Conservation (phyloP, 441 rosid genomes). For the Capsella rubella region DNA sequence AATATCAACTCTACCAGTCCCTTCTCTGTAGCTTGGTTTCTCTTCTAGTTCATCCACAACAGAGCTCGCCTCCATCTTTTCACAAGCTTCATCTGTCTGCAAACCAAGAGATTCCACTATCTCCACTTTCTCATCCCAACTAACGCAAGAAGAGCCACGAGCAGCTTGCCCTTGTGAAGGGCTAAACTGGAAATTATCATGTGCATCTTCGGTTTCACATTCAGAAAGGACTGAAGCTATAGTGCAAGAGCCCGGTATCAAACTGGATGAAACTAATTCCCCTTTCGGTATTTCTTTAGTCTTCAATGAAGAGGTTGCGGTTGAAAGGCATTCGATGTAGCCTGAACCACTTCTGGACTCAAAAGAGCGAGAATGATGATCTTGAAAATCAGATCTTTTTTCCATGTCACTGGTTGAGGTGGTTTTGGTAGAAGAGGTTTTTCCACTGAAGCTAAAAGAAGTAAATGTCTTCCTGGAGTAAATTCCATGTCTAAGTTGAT, state of each 20-base stretch:
- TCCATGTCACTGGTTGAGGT: slow-evolving; percentile 64
- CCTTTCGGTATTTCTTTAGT: slow-evolving; percentile 56
- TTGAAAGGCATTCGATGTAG: slow-evolving; percentile 57
- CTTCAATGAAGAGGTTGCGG: slow-evolving; percentile 52
- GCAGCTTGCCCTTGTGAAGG: slow-evolving; percentile 52
- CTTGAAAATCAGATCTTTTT: slow-evolving; percentile 60
- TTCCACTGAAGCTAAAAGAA: slow-evolving; percentile 57
- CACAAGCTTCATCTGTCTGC: slow-evolving; percentile 40
- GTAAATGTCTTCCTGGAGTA: slow-evolving; percentile 63
- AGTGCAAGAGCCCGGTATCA: slow-evolving; percentile 50
- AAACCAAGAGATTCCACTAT: slow-evolving; percentile 55
- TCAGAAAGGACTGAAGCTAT: slow-evolving; percentile 54
- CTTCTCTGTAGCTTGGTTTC: slow-evolving; percentile 35
- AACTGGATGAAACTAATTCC: slow-evolving; percentile 51
- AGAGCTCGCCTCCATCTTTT: slow-evolving; percentile 41
- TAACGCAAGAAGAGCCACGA: slow-evolving; percentile 59
- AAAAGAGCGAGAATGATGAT: slow-evolving; percentile 58
- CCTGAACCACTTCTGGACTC: slow-evolving; percentile 75
- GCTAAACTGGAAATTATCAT: slow-evolving; percentile 46
- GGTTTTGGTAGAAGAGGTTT: slow-evolving; percentile 60
- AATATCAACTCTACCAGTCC: slow-evolving; percentile 43
- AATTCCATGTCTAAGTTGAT: slow-evolving; percentile 43
- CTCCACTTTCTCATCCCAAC: slow-evolving; percentile 93
- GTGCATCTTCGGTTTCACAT: slow-evolving; percentile 48
- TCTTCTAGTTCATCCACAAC: slow-evolving; percentile 39